A percentile compares a stretch with the other conserved stretches of the same genome.
Conservation (phyloP, 805 yeast genomes). For the Metschnikowia koreensis region DNA sequence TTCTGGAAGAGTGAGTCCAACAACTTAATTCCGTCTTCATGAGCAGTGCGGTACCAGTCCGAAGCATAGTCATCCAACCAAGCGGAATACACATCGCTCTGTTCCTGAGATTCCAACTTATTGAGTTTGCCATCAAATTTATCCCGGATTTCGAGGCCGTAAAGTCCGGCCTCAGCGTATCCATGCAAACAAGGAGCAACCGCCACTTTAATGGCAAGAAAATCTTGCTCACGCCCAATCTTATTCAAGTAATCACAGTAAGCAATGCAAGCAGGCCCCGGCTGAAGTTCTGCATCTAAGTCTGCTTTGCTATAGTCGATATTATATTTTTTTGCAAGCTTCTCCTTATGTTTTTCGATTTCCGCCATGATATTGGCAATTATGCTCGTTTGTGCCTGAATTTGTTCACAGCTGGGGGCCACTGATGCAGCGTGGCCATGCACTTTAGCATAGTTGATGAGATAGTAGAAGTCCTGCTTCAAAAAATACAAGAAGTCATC, state of each 20-base stretch:
- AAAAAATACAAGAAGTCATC: conserved; percentile 53
- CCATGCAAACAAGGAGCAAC: conserved; percentile 77
- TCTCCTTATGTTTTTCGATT: conserved; percentile 52
- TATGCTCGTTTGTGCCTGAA: conserved; percentile 49
- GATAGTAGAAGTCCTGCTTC: conserved; percentile 67
- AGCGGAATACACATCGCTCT: conserved; percentile 33
- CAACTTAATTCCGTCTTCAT: conserved; percentile 47
- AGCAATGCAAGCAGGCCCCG: conserved; percentile 55
- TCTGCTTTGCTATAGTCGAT: conserved; percentile 36
- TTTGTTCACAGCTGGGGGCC: conserved; percentile 53
- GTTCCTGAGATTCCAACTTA: conserved; percentile 17
- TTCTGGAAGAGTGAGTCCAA: conserved; percentile 42
- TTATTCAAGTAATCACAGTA: conserved; percentile 61
- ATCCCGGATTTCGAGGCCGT: conserved; percentile 24
- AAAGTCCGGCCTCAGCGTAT: conserved; percentile 55
- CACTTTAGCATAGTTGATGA: conserved; percentile 64
- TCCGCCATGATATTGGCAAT: conserved; percentile 55
- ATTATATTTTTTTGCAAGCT: conserved; percentile 41
- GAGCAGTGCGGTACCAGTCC: conserved; percentile 56
- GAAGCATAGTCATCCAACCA: conserved; percentile 68
- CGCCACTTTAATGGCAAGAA: conserved; percentile 65
- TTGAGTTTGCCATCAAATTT: conserved; percentile 21
- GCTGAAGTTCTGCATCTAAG: conserved; percentile 45
- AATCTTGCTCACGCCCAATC: conserved; percentile 53
- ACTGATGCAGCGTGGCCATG: conserved; percentile 62